Base-by-base conservation (phyloP, 768 basidiomycete species). In the Leccinum longicurvipes region DNA sequence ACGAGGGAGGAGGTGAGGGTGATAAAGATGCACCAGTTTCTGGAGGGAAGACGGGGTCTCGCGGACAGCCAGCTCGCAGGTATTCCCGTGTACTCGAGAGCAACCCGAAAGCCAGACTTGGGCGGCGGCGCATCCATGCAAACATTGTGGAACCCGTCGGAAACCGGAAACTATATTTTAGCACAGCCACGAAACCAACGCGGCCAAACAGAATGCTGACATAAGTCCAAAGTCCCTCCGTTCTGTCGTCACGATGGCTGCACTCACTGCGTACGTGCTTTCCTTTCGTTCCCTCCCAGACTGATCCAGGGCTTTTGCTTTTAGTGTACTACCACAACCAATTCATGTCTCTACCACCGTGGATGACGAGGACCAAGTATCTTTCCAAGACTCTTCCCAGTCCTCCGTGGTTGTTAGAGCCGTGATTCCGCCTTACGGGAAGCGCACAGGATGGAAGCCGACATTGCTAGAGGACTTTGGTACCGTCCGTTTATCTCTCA, bases 21-120 rank as follows among this genome's bases (percentile, higher is more conserved):
- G 54, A 93, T 79, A 76, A 98, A 98, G 65, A 96, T 93, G 61
- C 92, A 83, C 93, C 93, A 95, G 64, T 97, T 97, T 58, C 92
- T 82, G 1, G 91, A 93, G 4, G 95, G 96, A 15, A 95, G 79
- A 60, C 83, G 85, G 2, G 94, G 95, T 32, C 89, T 83, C 69
- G 89, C 91, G 61, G 85, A 82, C 39, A 97, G 78, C 82, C 92
- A 93, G 48, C 87, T 87, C 15, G 85, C 77, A 25, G 85, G 84
- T 14, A 86, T 79, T 53, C 85, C 84, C 2, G 82, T 87, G 73
- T 85, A 86, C 62, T 79, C 76, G 57, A 91, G 79, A n/a, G 80
- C 84, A 21, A 80, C 73, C 54, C 77, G 78, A 45, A 86, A 63
- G 45, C 88, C 88, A 39, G 86, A 86, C 61, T 71, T 69, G 62